Conservation (phyloP, 225 moss, liverwort and hornwort species). For the Physcomitrellopsis africana region DNA sequence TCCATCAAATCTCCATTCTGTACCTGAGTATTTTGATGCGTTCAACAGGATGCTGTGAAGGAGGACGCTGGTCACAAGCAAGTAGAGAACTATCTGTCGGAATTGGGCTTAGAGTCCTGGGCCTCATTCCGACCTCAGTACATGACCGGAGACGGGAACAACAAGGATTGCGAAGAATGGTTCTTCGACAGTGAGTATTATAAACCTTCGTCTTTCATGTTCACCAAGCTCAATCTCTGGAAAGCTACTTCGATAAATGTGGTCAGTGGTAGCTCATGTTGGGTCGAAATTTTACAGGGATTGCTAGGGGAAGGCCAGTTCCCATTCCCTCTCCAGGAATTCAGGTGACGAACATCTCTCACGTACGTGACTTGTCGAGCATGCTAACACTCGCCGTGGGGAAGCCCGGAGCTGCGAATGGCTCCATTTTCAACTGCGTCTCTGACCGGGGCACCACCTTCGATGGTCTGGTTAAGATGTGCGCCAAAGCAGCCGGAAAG, state of each 20-base stretch:
- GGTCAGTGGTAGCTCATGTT: background rate
- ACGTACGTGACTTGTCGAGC: constrained; percentile 85
- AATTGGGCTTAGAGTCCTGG: constrained; percentile 87
- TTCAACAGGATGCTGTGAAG: constrained; percentile 82
- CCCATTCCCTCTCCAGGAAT: constrained; percentile 85
- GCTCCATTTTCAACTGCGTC: constrained; percentile 85
- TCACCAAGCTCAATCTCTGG: background rate
- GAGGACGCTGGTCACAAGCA: constrained; percentile 81
- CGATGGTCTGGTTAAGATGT: constrained; percentile 76
- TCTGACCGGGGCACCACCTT: constrained; percentile 83
- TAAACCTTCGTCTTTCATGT: background rate
- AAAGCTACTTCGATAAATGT: background rate
- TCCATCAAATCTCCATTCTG: background rate
- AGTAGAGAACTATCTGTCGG: constrained; percentile 85
- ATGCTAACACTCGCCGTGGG: constrained; percentile 90
- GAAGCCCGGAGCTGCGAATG: constrained; percentile 85
- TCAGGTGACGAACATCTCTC: constrained; percentile 91
- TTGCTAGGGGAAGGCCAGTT: constrained; percentile 85
- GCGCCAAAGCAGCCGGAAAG: constrained; percentile 85
- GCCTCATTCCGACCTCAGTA: constrained; percentile 98
- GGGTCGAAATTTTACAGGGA: constrained; percentile 54
- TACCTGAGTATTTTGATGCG: background rate
- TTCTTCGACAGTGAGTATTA: constrained; percentile 90
- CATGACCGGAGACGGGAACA: constrained; percentile 97
- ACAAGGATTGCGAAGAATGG: constrained; percentile 99